These are phyloP conservation scores for Pseudogymnoascus pannorum DNA, from an alignment of 2,329 filamentous ascomycete species.

Conservation along the genomic window DNA sequence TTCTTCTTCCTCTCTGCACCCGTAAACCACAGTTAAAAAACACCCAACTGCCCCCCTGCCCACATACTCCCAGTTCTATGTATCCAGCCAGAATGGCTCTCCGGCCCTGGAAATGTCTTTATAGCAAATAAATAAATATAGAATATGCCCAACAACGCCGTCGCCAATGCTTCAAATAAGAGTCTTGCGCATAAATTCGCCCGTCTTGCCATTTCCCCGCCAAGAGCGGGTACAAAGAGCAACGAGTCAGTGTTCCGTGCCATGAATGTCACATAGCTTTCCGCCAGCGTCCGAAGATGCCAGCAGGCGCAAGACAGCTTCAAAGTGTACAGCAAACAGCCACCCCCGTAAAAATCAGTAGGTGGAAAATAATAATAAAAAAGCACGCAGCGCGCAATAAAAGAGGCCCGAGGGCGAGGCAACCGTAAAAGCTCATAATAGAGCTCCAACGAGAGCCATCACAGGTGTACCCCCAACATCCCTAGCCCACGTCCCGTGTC, in stretches of 20 bases:
- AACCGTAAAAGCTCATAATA: not conserved
- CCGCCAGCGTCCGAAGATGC: not conserved
- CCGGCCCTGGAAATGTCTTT: not conserved
- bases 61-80: not conserved
- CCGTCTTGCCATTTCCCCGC: not conserved
- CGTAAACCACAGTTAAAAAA: not conserved
- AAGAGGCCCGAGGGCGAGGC: not conserved
- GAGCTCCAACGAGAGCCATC: slow-evolving; percentile 14
- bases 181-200: not conserved
- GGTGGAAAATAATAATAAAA: not conserved
- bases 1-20: not conserved
- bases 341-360: slow-evolving; percentile 1
- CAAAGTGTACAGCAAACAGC: not conserved
- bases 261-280: not conserved
- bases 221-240: not conserved
- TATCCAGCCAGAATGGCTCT: not conserved
- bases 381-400: not conserved
- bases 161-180: slow-evolving; percentile 1
- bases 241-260: not conserved
- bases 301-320: not conserved
- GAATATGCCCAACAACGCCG: not conserved
- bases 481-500: not conserved
- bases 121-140: not conserved
- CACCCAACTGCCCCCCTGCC: not conserved
- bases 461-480: slow-evolving; percentile 1